Evolutionary conservation across 2,329 filamentous ascomycete genomes (phyloP), one percentile per base, ranked within the genome.

Genomic region (Penicillium sp.): DNA sequence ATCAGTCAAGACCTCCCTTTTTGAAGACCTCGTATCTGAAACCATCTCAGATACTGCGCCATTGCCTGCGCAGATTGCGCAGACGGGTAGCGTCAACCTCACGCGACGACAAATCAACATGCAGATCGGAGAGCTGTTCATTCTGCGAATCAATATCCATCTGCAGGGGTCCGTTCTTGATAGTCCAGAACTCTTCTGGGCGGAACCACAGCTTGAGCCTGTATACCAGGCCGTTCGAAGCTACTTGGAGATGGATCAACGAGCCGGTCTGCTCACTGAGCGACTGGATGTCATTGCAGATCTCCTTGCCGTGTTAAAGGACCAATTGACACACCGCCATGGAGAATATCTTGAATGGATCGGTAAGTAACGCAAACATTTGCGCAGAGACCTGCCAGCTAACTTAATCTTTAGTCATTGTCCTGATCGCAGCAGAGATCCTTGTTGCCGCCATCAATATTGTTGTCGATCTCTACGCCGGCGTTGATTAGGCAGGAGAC

Each of bases 91-190:
- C 67, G 94, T 99, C 66, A 87, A 89, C 49, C 83, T 99, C 52
- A 90, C 86, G 52, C 85, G 92, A 39, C 85, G 85, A 53, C 86
- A 97, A 70, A 96, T 99, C 79, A 97, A 97, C 78, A 97, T 97
- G 92, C 92, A 97, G 74, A 96, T 99, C 55, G 94, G 94, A 69
- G 92, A 99, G 76, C 83, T 99, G 48, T 99, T 99, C 73, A 97
- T 99, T 67, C 78, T 99, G 28, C 85, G 94, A 54, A 97, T 99
- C 76, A 96, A 94, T 71, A 97, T 99, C 66, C 95, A 99, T 74
- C 81, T 99, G 45, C 96, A 97, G 71, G 94, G 94, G 30, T 95
- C 90, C 27, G 92, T 99, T 5, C 86, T 99, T 35, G 94, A 99
- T 71, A 95, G 92, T 9, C 94, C 94, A 0, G 94, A 99, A 74